Evolutionary conservation across 805 yeast species (phyloP), one percentile per base, ranked within the genome.

Genomic region (Candida piceae): DNA sequence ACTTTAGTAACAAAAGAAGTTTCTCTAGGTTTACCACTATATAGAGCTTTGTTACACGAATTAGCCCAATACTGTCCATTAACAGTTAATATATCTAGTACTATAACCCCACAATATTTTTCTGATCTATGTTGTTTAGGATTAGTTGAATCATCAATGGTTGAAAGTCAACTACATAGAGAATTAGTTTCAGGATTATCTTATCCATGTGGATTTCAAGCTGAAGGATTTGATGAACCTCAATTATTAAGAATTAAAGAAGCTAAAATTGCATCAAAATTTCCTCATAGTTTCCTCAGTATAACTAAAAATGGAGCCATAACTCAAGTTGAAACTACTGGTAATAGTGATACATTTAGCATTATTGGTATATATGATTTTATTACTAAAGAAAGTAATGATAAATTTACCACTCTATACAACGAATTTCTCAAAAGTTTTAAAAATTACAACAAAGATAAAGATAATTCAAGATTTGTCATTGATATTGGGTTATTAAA

Each of bases 131-230:
- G 62, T 48, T 59, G 72, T 41, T 44, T 71, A 18, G 73, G 73
- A 0, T 45, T 70, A 21, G 62, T 73, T 6, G 64, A 67, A 22
- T 60, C 73, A 3, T 57, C 68, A 4, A 58, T 69, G 29, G 45
- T 65, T 21, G 78, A 73, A 50, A 68, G 72, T 20, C 77, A 71
- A 48, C 49, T 68, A 38, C 76, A 72, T 56, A 52, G 77, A 40
- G 78, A 72, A 44, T 49, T 72, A 39, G 66, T 65, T n/a, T 69
- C 75, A 7, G 78, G 78, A 1, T 52, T 63, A 16, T 67, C 77
- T 1, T 72, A 63, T 52, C 69, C 77, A 1, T 67, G 74, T 13
- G 78, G 77, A 0, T 70, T 70, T 47, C 53, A 54, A 22, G 49
- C 53, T 8, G 36, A 36, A 7, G 32, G 25, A 3, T 16, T 31